A percentile compares a stretch with the other conserved stretches of the same genome.
Conservation (phyloP, 371 early-diverging fungal genomes). For the Haplosporangium sp. region DNA sequence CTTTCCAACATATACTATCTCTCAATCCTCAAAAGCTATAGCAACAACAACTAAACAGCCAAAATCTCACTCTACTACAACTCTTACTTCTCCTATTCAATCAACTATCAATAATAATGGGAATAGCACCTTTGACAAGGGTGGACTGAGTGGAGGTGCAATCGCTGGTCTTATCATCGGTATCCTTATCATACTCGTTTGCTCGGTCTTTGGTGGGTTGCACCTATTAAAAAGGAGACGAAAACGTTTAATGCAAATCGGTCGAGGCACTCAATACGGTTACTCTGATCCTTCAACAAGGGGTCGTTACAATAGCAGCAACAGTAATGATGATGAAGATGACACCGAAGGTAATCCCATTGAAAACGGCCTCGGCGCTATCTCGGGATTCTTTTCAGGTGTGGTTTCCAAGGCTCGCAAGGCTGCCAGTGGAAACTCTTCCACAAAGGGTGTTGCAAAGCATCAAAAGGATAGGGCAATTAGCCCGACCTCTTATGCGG, state of each 20-base stretch:
- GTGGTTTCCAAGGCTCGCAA: conserved; percentile 13
- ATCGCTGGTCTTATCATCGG: conserved; percentile 41
- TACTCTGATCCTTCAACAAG: background rate
- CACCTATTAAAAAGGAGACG: conserved; percentile 39
- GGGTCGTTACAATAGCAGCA: background rate
- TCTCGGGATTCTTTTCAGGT: conserved; percentile 1
- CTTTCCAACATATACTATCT: background rate
- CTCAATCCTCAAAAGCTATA: background rate
- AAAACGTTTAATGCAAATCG: conserved; percentile 32
- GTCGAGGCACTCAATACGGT: conserved; percentile 7
- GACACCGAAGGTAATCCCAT: background rate
- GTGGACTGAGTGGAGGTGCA: conserved; percentile 42
- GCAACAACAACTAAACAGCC: background rate
- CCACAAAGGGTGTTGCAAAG: background rate
- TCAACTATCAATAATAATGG: background rate
- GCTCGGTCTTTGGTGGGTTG: conserved; percentile 31
- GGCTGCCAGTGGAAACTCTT: background rate
- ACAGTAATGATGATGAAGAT: background rate
- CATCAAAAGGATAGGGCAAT: conserved; percentile 5
- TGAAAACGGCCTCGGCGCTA: background rate
- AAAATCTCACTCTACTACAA: background rate
- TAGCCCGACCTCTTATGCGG: background rate
- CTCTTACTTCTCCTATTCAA: background rate
- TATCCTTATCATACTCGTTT: conserved; percentile 17
- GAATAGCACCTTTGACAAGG: background rate